Evolutionary conservation across 495 filamentous ascomycete genomes (phyloP).

Genomic region (Elaphomyces granulatus): DNA sequence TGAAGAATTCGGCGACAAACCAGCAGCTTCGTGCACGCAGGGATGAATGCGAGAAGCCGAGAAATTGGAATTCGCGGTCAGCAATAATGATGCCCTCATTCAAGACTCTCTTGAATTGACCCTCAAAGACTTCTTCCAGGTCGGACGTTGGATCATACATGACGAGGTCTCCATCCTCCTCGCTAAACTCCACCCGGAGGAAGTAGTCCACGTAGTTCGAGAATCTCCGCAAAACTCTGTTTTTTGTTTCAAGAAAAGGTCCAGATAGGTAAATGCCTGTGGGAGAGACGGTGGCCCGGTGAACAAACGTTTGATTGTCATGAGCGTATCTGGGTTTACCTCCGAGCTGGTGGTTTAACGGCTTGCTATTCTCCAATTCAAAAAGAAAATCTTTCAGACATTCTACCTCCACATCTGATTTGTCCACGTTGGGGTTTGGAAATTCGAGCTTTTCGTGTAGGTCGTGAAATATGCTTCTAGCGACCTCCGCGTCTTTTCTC

Average conservation of each 20-base stretch:
- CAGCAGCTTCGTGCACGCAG: slow-evolving; percentile 27
- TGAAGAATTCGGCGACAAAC: slow-evolving; percentile 54
- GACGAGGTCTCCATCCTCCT: slow-evolving; percentile 56
- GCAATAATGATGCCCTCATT: slow-evolving; percentile 43
- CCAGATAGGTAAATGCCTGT: slow-evolving; percentile 53
- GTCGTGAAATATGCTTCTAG: slow-evolving; percentile 1
- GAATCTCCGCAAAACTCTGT: slow-evolving; percentile 62
- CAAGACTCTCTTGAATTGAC: slow-evolving; percentile 45
- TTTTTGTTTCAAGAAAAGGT: slow-evolving; percentile 54
- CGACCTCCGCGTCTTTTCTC: not conserved
- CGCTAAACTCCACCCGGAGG: slow-evolving; percentile 53
- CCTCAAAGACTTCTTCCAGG: slow-evolving; percentile 32
- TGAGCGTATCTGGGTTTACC: slow-evolving; percentile 3
- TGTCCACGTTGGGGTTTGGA: slow-evolving; percentile 4
- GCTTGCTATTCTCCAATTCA: slow-evolving; percentile 2
- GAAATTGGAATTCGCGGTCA: slow-evolving; percentile 48
- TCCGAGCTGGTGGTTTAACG: not conserved
- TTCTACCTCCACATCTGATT: not conserved
- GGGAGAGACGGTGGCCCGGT: slow-evolving; percentile 53
- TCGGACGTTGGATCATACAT: slow-evolving; percentile 40
- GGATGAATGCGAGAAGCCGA: slow-evolving; percentile 74
- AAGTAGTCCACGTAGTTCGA: slow-evolving; percentile 48
- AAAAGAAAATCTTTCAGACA: not conserved
- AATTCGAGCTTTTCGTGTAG: slow-evolving; percentile 2
- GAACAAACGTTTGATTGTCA: slow-evolving; percentile 25